A percentile compares a stretch with the other conserved stretches of the same genome.
Conservation (phyloP, 106 monocot species). For the Phalaenopsis equestris region DNA sequence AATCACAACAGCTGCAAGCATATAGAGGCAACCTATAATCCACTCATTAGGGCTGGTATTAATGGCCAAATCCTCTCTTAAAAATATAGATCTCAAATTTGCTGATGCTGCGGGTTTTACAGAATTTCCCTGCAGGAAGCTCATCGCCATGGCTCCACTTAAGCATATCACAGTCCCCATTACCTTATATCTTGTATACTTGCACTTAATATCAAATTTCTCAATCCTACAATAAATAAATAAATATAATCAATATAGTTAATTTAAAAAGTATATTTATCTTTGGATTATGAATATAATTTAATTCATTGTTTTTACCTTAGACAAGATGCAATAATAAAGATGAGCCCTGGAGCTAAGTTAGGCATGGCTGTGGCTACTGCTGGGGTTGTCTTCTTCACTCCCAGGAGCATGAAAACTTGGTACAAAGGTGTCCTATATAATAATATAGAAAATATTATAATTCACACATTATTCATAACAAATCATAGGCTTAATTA, state of each 20-base stretch:
- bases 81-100: neutral
- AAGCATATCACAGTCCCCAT: conserved; percentile 54
- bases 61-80: conserved; percentile 6
- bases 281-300: neutral
- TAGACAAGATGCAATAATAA: conserved; percentile 4
- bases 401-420: neutral
- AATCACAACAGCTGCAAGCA: conserved; percentile 24
- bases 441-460: neutral
- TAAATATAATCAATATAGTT: no score
- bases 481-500: neutral
- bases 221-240: conserved; percentile 36
- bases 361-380: conserved; percentile 6
- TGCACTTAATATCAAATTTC: conserved; percentile 50
- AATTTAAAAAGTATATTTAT: neutral
- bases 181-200: conserved; percentile 38
- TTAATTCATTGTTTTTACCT: neutral
- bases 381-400: conserved; percentile 11
- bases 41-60: conserved; percentile 18
- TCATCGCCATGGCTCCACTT: conserved; percentile 42
- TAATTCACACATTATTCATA: neutral
- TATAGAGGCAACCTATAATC: conserved; percentile 56
- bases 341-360: conserved; percentile 8
- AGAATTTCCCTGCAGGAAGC: conserved; percentile 43
- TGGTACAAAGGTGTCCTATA: neutral
- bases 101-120: neutral